These are phyloP conservation scores for Psilocybe tampanensis DNA, from an alignment of 768 basidiomycete species.

Conservation along the genomic window DNA sequence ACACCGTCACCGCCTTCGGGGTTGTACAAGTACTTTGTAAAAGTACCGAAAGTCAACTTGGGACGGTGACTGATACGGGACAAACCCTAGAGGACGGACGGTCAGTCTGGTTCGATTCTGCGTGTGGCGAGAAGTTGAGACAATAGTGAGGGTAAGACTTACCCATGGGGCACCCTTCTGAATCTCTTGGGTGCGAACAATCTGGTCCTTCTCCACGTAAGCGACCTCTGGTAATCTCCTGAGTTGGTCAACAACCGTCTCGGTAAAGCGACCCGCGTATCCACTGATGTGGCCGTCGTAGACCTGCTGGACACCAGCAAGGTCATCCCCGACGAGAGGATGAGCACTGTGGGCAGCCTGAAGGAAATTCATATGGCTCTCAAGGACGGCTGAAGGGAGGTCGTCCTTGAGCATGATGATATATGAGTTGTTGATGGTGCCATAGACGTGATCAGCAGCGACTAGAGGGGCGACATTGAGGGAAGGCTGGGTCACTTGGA, in stretches of 20 bases:
- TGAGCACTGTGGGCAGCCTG: slow-evolving; percentile 60
- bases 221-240: slow-evolving; percentile 87
- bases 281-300: slow-evolving; percentile 76
- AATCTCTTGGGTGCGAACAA: slow-evolving; percentile 74
- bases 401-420: slow-evolving; percentile 87
- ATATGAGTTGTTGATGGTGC: slow-evolving; percentile 88
- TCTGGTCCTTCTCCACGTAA: slow-evolving; percentile 91
- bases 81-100: slow-evolving; percentile 66
- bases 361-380: slow-evolving; percentile 82
- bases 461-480: slow-evolving; percentile 63
- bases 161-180: slow-evolving; percentile 90
- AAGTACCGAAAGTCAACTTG: slow-evolving; percentile 77
- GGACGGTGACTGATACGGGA: slow-evolving; percentile 91
- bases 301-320: slow-evolving; percentile 69
- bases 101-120: slow-evolving; percentile 12
- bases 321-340: slow-evolving; percentile 47
- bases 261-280: slow-evolving; percentile 81
- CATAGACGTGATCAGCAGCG: slow-evolving; percentile 63
- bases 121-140: slow-evolving; percentile 6
- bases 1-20: slow-evolving; percentile 84
- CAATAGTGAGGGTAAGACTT: slow-evolving; percentile 28
- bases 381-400: slow-evolving; percentile 53
- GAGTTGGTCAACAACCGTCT: slow-evolving; percentile 70
- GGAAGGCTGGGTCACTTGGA: slow-evolving; percentile 39
- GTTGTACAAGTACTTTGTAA: slow-evolving; percentile 80